Evolutionary conservation across 805 yeast genomes (phyloP).

Genomic region (Tanozyma kutaoensis): DNA sequence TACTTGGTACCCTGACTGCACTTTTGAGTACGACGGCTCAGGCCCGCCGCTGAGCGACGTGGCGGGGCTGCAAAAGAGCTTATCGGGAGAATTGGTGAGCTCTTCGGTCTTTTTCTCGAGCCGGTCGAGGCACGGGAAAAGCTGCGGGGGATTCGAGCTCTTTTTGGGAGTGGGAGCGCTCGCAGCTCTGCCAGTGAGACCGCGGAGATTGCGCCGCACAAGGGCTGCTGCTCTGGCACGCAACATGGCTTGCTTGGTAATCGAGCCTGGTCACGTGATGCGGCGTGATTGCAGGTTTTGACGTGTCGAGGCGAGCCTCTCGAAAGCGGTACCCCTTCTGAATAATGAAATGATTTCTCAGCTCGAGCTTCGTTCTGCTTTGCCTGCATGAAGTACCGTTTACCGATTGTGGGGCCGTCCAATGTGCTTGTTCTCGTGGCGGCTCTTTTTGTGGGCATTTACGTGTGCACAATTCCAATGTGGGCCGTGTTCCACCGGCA

Average conservation of each 20-base stretch:
- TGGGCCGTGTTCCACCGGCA: constrained; percentile 5
- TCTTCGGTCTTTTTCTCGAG: constrained; percentile 42
- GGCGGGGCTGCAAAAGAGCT: not conserved
- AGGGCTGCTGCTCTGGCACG: no score
- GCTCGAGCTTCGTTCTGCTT: constrained; percentile 1
- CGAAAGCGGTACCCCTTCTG: no score
- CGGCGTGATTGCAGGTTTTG: no score
- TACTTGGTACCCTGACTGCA: constrained; percentile 51
- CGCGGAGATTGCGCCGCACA: no score
- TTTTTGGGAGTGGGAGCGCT: no score
- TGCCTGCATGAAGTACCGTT: not conserved
- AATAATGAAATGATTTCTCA: no score
- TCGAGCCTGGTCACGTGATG: no score
- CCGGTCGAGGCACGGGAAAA: constrained; percentile 79
- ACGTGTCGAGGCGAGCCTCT: no score
- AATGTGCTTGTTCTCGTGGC: constrained; percentile 2
- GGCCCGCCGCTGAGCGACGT: constrained; percentile 53
- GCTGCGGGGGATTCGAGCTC: constrained; percentile 53
- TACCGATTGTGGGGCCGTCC: not conserved
- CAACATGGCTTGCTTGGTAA: no score
- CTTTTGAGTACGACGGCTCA: constrained; percentile 71
- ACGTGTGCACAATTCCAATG: constrained; percentile 11
- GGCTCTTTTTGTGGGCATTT: constrained; percentile 5
- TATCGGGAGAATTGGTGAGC: constrained; percentile 9
- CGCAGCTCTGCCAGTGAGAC: no score